These are phyloP conservation scores for Mycena albidolilacea DNA, from an alignment of 768 basidiomycete genomes.

Conservation along the genomic window DNA sequence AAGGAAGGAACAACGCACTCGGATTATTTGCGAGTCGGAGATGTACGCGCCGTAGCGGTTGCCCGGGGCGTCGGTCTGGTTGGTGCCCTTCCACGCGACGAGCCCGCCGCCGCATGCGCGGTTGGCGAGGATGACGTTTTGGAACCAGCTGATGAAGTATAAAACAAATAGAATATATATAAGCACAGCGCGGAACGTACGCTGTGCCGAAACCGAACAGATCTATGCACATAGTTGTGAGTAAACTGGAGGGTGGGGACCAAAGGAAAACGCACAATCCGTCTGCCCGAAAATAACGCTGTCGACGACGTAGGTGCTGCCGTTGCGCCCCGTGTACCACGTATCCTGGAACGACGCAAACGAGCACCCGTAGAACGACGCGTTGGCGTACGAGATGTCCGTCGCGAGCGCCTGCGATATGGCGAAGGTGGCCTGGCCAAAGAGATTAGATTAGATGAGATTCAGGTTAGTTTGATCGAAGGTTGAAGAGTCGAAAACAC, in stretches of 20 bases:
- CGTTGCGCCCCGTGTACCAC: slow-evolving; percentile 73
- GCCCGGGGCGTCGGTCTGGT: slow-evolving; percentile 63
- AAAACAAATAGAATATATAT: background rate
- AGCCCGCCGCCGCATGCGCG: slow-evolving; percentile 77
- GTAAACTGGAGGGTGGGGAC: background rate
- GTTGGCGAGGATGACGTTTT: slow-evolving; percentile 70
- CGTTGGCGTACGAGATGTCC: slow-evolving; percentile 75
- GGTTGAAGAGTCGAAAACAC: background rate
- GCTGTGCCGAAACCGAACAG: slow-evolving; percentile 75
- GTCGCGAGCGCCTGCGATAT: slow-evolving; percentile 76
- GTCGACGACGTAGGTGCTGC: slow-evolving; percentile 72
- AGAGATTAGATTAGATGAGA: slow-evolving; percentile 7
- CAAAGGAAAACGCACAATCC: slow-evolving; percentile 63
- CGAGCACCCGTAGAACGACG: slow-evolving; percentile 75
- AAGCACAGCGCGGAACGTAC: slow-evolving; percentile 48
- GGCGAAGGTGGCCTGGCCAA: slow-evolving; percentile 64
- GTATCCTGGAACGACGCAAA: slow-evolving; percentile 78
- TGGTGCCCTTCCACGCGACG: slow-evolving; percentile 75
- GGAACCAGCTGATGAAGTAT: slow-evolving; percentile 65
- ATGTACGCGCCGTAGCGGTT: slow-evolving; percentile 73
- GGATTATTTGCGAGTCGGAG: slow-evolving; percentile 67
- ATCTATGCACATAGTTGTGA: slow-evolving; percentile 49
- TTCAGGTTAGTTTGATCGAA: too few species aligned
- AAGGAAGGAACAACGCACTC: slow-evolving; percentile 55
- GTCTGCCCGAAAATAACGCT: slow-evolving; percentile 75